These are phyloP conservation scores for Osmanthus fragrans DNA, from an alignment of 257 asterid species.

Conservation along the genomic window DNA sequence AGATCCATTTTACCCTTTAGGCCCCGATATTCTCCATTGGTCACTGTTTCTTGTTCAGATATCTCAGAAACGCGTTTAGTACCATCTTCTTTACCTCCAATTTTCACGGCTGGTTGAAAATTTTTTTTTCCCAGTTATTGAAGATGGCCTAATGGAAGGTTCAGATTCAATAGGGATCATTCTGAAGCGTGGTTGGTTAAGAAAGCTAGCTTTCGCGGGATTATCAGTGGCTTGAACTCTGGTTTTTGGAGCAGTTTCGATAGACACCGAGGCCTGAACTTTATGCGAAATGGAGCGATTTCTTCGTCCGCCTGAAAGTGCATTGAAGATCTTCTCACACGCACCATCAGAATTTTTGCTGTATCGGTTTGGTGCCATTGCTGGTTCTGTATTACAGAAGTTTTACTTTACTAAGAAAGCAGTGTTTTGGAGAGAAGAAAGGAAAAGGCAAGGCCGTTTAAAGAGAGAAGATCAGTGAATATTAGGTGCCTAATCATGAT, in stretches of 20 bases:
- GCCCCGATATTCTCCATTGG: not conserved
- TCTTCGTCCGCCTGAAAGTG: not conserved
- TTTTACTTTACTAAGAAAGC: not conserved
- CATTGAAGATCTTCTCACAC: conserved; percentile 13
- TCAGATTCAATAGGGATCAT: not conserved
- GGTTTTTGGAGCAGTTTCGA: not conserved
- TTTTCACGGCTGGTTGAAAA: not conserved
- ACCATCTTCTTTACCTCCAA: not conserved
- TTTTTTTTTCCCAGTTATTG: not conserved
- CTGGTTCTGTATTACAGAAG: not conserved
- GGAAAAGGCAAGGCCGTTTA: conserved; percentile 15
- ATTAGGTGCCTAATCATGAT: conserved; percentile 1
- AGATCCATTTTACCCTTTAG: not conserved
- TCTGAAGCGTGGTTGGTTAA: not conserved
- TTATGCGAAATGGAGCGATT: not conserved
- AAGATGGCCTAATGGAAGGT: not conserved
- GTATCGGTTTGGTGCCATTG: conserved; percentile 31
- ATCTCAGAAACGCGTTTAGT: not conserved
- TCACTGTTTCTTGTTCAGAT: not conserved
- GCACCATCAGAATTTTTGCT: not conserved
- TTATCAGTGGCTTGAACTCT: not conserved
- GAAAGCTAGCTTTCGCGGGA: not conserved
- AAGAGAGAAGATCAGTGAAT: not conserved
- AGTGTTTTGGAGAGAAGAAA: conserved; percentile 3
- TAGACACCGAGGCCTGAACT: not conserved